phyloP scores from a whole-genome alignment of 2,329 filamentous ascomycete genomes.

The Corynespora cassiicola region DNA sequence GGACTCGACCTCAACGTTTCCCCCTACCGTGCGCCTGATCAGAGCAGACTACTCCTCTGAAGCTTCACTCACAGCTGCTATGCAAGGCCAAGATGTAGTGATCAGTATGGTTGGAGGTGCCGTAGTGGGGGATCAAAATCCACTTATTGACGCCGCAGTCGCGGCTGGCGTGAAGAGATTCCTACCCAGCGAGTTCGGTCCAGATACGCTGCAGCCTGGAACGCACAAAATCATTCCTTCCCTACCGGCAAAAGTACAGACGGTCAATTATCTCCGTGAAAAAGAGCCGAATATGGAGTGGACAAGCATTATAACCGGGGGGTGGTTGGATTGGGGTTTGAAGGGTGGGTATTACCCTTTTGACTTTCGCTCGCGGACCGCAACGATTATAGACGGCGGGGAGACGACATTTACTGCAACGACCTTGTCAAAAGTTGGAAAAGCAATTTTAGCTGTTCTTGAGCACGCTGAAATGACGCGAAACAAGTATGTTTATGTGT shows the following conservation, averaged over 20 bases:
- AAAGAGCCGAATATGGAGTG: too few species aligned
- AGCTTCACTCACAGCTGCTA: background rate
- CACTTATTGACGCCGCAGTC: constrained; percentile 44
- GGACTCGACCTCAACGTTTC: constrained; percentile 3
- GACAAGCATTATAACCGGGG: too few species aligned
- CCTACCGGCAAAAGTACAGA: background rate
- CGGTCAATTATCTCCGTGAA: constrained; percentile 1
- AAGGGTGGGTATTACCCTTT: too few species aligned
- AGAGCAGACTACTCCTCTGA: constrained; percentile 1
- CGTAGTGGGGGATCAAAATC: constrained; percentile 13
- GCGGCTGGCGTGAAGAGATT: constrained; percentile 43
- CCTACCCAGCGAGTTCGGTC: constrained; percentile 47
- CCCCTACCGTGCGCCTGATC: background rate
- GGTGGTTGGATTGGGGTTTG: too few species aligned
- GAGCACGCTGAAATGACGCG: too few species aligned
- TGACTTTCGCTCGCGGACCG: too few species aligned
- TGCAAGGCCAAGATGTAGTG: constrained; percentile 40
- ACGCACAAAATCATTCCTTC: background rate
- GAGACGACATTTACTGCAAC: too few species aligned
- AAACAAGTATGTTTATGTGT: constrained; percentile 40
- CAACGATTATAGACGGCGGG: too few species aligned
- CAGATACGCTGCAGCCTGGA: constrained; percentile 18
- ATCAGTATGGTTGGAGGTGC: constrained; percentile 30
- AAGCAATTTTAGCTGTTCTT: too few species aligned
- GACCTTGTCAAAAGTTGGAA: too few species aligned